Evolutionary conservation across 192 early-diverging fungal genomes (phyloP).

Genomic region (Rhizophagus clarus): DNA sequence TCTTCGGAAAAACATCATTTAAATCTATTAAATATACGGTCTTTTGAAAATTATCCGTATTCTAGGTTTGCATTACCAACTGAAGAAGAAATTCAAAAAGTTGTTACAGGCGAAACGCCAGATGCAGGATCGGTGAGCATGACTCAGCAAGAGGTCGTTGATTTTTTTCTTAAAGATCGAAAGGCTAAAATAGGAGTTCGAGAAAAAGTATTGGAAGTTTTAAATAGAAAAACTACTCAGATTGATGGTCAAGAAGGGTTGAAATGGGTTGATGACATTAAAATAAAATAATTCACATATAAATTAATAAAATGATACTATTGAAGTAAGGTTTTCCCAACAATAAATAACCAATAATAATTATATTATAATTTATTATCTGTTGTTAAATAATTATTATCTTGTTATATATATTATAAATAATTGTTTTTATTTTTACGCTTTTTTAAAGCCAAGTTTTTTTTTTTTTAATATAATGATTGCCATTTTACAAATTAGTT

Average conservation of each 20-base stretch:
- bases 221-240: slow-evolving; percentile 52
- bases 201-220: slow-evolving; percentile 66
- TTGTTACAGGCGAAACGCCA: slow-evolving; percentile 67
- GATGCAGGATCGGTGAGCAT: slow-evolving; percentile 63
- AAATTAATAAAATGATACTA: background rate
- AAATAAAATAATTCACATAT: background rate
- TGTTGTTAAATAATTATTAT: too few species aligned
- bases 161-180: slow-evolving; percentile 61
- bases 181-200: slow-evolving; percentile 67
- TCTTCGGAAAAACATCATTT: slow-evolving; percentile 33
- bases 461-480: background rate
- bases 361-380: too few species aligned
- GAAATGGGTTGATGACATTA: slow-evolving; percentile 39
- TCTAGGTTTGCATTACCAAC: slow-evolving; percentile 62
- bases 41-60: slow-evolving; percentile 61
- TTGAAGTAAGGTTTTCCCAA: too few species aligned
- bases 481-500: background rate
- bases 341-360: too few species aligned
- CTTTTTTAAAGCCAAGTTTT: too few species aligned
- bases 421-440: too few species aligned
- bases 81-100: slow-evolving; percentile 62
- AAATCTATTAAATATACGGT: slow-evolving; percentile 42
- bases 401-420: too few species aligned
- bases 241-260: slow-evolving; percentile 38
- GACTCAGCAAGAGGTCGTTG: slow-evolving; percentile 56